Conservation (phyloP, 345 rosid genomes). For the Orychophragmus violaceus region DNA sequence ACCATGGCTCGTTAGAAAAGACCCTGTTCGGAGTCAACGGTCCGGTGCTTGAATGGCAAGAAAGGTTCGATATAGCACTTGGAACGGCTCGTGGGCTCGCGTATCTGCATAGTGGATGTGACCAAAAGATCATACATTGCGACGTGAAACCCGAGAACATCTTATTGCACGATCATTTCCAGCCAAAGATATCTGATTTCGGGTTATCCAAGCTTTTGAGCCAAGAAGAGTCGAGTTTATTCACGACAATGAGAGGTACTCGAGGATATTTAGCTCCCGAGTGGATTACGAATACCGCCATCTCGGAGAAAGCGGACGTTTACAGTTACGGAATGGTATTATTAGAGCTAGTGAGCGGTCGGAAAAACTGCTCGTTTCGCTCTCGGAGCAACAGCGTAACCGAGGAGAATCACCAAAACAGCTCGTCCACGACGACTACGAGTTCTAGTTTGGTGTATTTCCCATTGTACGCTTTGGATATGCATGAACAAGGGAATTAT, state of each 20-base stretch:
- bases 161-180: constrained; percentile 58
- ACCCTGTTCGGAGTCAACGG: constrained; percentile 38
- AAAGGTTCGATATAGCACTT: constrained; percentile 60
- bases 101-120: constrained; percentile 67
- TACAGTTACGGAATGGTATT: constrained; percentile 86
- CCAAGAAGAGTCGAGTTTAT: constrained; percentile 57
- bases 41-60: constrained; percentile 66
- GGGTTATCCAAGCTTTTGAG: constrained; percentile 66
- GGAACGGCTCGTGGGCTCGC: constrained; percentile 79
- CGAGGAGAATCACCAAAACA: constrained; percentile 35
- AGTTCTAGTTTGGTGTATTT: constrained; percentile 49
- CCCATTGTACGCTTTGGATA: constrained; percentile 79
- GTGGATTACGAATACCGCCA: constrained; percentile 73
- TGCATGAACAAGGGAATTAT: constrained; percentile 72
- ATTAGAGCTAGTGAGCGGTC: constrained; percentile 69
- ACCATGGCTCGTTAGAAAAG: constrained; percentile 58
- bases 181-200: constrained; percentile 64
- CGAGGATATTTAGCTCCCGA: constrained; percentile 83
- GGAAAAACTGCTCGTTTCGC: constrained; percentile 52
- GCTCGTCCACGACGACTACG: constrained; percentile 37
- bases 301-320: constrained; percentile 75
- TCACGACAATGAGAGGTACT: constrained; percentile 85
- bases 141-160: constrained; percentile 77
- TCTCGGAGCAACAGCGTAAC: constrained; percentile 41
- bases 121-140: constrained; percentile 64